These are phyloP conservation scores for Cordyceps cateniannulata DNA, from an alignment of 2,329 filamentous ascomycete species.

Conservation along the genomic window DNA sequence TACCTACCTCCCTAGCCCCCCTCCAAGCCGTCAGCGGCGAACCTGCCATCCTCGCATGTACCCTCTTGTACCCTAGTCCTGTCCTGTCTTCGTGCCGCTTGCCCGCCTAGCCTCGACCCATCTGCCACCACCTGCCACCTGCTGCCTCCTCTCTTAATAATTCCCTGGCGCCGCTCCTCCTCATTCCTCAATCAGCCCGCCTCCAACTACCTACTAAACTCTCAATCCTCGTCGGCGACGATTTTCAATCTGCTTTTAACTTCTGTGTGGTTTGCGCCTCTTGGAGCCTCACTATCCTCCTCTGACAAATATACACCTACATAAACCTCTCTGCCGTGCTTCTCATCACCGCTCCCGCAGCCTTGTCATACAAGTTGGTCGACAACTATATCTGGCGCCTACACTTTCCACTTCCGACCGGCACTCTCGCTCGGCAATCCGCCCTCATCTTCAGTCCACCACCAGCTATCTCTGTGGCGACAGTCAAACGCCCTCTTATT, in stretches of 20 bases:
- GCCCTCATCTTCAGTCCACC: conserved; percentile 4
- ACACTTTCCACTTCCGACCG: background rate
- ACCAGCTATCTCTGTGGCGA: conserved; percentile 14
- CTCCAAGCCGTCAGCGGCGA: background rate
- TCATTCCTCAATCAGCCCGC: background rate
- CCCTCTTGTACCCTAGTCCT: background rate
- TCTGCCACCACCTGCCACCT: conserved; percentile 2
- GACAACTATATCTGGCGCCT: background rate
- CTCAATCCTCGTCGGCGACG: background rate
- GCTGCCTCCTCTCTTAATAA: conserved; percentile 9
- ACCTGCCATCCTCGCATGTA: background rate
- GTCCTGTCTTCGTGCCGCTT: background rate
- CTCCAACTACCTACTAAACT: background rate
- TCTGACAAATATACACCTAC: background rate
- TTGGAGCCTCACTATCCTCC: background rate
- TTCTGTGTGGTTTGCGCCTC: background rate
- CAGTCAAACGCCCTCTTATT: conserved; percentile 17
- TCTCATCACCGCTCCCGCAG: background rate
- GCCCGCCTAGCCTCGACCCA: conserved; percentile 7
- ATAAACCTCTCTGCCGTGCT: background rate
- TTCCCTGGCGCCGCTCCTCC: conserved; percentile 2
- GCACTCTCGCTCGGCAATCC: background rate
- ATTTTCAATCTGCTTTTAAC: background rate
- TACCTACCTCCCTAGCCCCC: background rate
- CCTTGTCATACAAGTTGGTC: background rate